These are phyloP conservation scores for Aotearoamyces nothofagi DNA, from an alignment of 2,329 filamentous ascomycete genomes.

Conservation along the genomic window DNA sequence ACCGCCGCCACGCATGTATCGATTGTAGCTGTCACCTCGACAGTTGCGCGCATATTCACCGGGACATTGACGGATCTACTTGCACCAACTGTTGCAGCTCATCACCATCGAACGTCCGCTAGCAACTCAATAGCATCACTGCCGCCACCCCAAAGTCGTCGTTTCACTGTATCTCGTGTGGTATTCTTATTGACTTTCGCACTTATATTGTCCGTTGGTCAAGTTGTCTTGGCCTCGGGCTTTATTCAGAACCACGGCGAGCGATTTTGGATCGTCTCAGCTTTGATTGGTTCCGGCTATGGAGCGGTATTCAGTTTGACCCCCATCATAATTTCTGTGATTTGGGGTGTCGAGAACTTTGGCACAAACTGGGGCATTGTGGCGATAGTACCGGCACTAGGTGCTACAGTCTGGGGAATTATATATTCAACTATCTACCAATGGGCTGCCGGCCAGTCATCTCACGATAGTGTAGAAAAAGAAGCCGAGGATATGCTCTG, in stretches of 20 bases:
- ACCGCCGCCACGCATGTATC: constrained; percentile 78
- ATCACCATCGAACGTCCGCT: constrained; percentile 13
- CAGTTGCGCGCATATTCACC: constrained; percentile 75
- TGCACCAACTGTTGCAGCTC: constrained; percentile 40
- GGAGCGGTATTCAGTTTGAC: constrained; percentile 81
- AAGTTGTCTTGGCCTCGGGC: constrained; percentile 65
- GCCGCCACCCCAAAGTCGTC: constrained; percentile 19
- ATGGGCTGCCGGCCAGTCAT: constrained; percentile 36
- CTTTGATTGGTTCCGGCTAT: constrained; percentile 78
- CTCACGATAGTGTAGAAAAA: constrained; percentile 12
- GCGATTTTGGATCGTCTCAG: constrained; percentile 75
- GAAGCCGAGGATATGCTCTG: constrained; percentile 46
- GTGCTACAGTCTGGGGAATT: constrained; percentile 78
- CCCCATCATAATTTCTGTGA: constrained; percentile 87
- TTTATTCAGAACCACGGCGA: constrained; percentile 57
- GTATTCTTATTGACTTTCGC: constrained; percentile 65
- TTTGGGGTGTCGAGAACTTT: constrained; percentile 98
- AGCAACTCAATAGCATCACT: constrained; percentile 20
- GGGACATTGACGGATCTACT: constrained; percentile 81
- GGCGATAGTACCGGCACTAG: constrained; percentile 77
- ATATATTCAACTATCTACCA: constrained; percentile 79
- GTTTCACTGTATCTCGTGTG: constrained; percentile 59
- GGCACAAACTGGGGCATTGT: constrained; percentile 96
- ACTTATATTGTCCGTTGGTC: constrained; percentile 57
- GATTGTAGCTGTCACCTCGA: constrained; percentile 81